Base-by-base conservation (phyloP, 768 basidiomycete genomes). In the Leccinum sublutescens region DNA sequence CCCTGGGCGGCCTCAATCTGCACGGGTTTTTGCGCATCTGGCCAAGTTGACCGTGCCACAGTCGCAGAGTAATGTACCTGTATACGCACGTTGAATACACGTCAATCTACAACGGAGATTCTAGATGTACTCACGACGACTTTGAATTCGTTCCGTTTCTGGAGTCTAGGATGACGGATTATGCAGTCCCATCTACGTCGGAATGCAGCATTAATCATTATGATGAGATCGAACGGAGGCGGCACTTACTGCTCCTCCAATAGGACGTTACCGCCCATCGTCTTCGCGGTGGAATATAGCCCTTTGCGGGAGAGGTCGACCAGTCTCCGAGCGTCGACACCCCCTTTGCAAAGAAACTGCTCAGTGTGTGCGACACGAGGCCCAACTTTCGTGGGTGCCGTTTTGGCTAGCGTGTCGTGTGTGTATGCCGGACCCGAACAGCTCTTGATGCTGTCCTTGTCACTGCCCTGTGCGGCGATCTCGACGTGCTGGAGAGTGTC, bases 21-120 rank as follows among this genome's bases (percentile, higher is more conserved):
- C 6, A 76, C 69, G n/a, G 75, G 77, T 54, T 31, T 69, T 56
- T 76, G 75, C n/a, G 70, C 75, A 66, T 76, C 75, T 55, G 74
- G 71, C 56, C 64, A 64, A 40, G 47, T 34, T 45, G 75, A 75
- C 64, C 75, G 74, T 29, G 75, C 75, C 52, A 77, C 74, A 34
- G 67, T 75, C 4, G 76, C 75, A 43, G 64, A 65, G 55, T 76
- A 76, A 58, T 31, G 70, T 57, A 76, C 74, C 75, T 76, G 56
- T 33, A 52, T 31, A 27, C 25, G 51, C 58, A 62, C 58, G 60
- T 61, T 64, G 53, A 47, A 57, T 52, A 49, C 45, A 52, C n/a
- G 51, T 61, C 51, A 36, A 45, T 53, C 59, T 59, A 57, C 54
- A 55, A 34, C 48, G 40, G 53, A 57, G 38, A 59, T 31, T 31